phyloP scores from a whole-genome alignment of 768 basidiomycete species.

The Kondoa subrosea region DNA sequence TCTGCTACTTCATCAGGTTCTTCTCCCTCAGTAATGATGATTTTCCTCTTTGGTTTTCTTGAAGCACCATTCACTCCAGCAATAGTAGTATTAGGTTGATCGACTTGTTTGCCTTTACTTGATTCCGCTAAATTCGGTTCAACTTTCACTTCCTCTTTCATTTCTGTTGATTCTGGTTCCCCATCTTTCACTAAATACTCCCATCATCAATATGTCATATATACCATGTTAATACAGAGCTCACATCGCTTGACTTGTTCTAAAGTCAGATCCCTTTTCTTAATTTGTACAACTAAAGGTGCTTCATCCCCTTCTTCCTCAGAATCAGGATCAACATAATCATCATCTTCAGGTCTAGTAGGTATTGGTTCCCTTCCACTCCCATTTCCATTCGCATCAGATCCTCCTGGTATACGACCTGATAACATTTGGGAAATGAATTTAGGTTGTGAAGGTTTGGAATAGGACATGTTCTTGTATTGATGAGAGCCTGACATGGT shows the following conservation, averaged over 20 bases:
- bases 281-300: not conserved
- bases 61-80: not conserved
- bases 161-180: no score
- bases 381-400: no score
- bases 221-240: not conserved
- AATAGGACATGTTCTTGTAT: not conserved
- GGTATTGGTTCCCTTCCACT: not conserved
- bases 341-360: not conserved
- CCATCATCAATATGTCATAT: no score
- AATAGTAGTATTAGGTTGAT: no score
- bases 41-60: not conserved
- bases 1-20: not conserved
- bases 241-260: not conserved
- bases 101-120: no score
- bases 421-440: not conserved
- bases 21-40: not conserved
- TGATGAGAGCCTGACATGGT: not conserved
- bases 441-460: not conserved
- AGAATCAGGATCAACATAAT: not conserved
- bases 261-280: not conserved
- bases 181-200: no score
- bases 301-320: slow-evolving; percentile 7
- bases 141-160: no score
- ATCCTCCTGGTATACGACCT: not conserved
- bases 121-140: no score